Evolutionary conservation across 371 early-diverging fungal genomes (phyloP), one percentile per base, ranked within the genome.

Genomic region (Mucor indicus): DNA sequence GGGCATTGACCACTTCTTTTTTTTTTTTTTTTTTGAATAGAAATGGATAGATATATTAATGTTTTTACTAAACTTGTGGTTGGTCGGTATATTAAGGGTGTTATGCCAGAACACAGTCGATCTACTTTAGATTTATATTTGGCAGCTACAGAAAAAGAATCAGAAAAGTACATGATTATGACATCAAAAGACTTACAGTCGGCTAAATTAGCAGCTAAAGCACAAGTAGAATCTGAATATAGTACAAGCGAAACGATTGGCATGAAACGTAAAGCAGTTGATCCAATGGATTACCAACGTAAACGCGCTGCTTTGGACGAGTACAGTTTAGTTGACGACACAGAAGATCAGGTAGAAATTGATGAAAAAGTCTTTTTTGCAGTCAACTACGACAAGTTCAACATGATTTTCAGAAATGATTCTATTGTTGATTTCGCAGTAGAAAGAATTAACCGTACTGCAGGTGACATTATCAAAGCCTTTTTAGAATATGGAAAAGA

Each of bases 371-470:
- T 76, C 20, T 87, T 72, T 50, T 90, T 85, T 63, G 64, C 76
- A 31, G 62, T 90, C 48, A 90, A 92, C 57, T 84, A 72, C 58
- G 87, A 90, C 13, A 79, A 81, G 36, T 89, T 85, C 57, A 89
- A 87, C 50, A 80, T 92, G 49, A 63, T 80, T 17, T 72, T 87
- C 49, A 83, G 94, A 52, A 93, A 90, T 55, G 78, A 72, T 52
- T 84, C 72, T 16, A 65, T 95, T 42, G 78, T 84, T 10, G 76
- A 81, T 30, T 72, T 83, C 47, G 86, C 81, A 24, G 69, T 74
- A 17, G 69, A 64, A 22, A 77, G 82, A 36, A 74, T 89, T 59
- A 93, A 90, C 61, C 51, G 66, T 8, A 79, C 80, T 9, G 91
- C 90, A 4, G 83, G 75, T 24, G 72, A 69, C 29, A 67, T 92